These are phyloP conservation scores for Picochlorum sp. DNA, from an alignment of 139 green algal genomes.

Conservation along the genomic window DNA sequence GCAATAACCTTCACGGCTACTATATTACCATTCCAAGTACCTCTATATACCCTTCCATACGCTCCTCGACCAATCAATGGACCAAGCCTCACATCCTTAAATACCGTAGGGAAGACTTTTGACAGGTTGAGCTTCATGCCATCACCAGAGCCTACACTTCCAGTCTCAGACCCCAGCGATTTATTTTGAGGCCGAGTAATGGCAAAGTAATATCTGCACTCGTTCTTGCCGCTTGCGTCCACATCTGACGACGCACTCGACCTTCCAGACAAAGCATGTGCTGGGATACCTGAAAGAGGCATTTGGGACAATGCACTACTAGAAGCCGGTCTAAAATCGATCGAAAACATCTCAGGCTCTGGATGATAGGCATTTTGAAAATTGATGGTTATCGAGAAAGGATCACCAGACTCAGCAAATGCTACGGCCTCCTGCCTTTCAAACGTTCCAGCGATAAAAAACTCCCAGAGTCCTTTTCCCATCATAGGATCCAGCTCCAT, in stretches of 20 bases:
- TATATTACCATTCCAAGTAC: slow-evolving; percentile 50
- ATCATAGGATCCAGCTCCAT: neutral
- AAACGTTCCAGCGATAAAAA: neutral
- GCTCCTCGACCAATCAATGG: slow-evolving; percentile 49
- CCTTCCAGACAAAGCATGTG: too few relatives aligned
- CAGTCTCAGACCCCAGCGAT: neutral
- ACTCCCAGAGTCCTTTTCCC: slow-evolving; percentile 15
- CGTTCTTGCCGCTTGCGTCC: neutral
- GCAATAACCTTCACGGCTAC: slow-evolving; percentile 73
- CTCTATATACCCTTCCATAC: slow-evolving; percentile 48
- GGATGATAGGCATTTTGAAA: slow-evolving; percentile 1
- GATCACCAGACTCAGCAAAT: neutral
- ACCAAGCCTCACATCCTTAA: slow-evolving; percentile 49
- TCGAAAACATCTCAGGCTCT: neutral
- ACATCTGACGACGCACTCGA: too few relatives aligned
- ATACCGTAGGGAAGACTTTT: slow-evolving; percentile 12
- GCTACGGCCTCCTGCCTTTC: neutral
- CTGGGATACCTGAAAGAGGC: too few relatives aligned
- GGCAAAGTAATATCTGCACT: neutral
- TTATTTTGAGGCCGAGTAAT: neutral
- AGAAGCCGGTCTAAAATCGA: slow-evolving; percentile 12
- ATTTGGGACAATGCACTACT: too few relatives aligned
- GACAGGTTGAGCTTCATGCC: neutral
- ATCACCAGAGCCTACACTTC: neutral
- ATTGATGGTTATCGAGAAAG: slow-evolving; percentile 5